Percentiles rank a stretch among this genome's conserved stretches.
These are phyloP conservation scores for Coemansia reversa DNA, from an alignment of 192 early-diverging fungal genomes.

Conservation along the genomic window DNA sequence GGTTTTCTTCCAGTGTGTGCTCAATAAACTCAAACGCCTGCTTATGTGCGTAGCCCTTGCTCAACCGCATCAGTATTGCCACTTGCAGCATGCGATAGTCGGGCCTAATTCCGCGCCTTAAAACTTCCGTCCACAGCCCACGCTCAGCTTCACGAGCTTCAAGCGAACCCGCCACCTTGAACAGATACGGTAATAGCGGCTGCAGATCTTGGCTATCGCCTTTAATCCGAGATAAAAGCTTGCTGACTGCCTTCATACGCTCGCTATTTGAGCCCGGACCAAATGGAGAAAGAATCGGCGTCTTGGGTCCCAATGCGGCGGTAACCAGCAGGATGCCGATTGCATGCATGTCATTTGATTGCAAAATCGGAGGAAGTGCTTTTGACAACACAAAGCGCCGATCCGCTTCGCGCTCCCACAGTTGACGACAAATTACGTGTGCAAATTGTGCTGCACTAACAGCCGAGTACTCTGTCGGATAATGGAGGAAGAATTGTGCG, in stretches of 20 bases:
- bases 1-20: slow-evolving; percentile 10
- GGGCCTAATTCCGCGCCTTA: slow-evolving; percentile 30
- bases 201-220: background rate
- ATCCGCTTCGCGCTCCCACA: slow-evolving; percentile 22
- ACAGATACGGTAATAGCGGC: slow-evolving; percentile 21
- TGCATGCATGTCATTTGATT: slow-evolving; percentile 10
- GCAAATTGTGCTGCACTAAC: slow-evolving; percentile 17
- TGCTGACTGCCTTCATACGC: slow-evolving; percentile 13
- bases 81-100: slow-evolving; percentile 14
- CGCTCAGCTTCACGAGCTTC: slow-evolving; percentile 17
- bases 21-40: slow-evolving; percentile 22
- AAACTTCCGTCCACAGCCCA: slow-evolving; percentile 32
- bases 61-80: slow-evolving; percentile 18
- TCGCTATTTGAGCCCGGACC: slow-evolving; percentile 18
- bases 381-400: slow-evolving; percentile 15
- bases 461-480: slow-evolving; percentile 9
- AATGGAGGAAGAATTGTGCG: slow-evolving; percentile 5
- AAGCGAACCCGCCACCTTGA: slow-evolving; percentile 21
- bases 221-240: slow-evolving; percentile 8
- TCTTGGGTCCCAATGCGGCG: slow-evolving; percentile 26
- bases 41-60: slow-evolving; percentile 6
- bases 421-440: slow-evolving; percentile 21
- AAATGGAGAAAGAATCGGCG: slow-evolving; percentile 16
- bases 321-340: slow-evolving; percentile 22
- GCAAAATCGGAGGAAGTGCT: slow-evolving; percentile 12